These are phyloP conservation scores for Bullera alba DNA, from an alignment of 768 basidiomycete genomes.

Conservation along the genomic window DNA sequence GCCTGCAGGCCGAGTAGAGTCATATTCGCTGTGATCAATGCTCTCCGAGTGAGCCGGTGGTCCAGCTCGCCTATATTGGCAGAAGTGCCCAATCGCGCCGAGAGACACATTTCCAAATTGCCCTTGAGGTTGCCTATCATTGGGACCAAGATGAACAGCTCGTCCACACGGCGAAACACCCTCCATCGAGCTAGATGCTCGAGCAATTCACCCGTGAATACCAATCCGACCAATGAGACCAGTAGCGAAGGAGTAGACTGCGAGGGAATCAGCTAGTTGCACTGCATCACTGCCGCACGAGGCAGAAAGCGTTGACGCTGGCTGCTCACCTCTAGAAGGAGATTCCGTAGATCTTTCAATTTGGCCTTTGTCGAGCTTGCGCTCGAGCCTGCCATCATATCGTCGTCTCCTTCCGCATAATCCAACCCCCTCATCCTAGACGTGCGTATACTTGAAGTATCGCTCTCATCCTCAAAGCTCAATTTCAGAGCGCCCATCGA, in stretches of 20 bases:
- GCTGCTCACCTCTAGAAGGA: conserved; percentile 38
- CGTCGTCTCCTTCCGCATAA: conserved; percentile 9
- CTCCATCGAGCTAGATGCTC: conserved; percentile 85
- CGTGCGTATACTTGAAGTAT: no score
- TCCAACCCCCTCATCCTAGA: conserved; percentile 3
- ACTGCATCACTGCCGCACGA: neutral
- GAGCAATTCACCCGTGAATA: conserved; percentile 85
- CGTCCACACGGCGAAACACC: conserved; percentile 82
- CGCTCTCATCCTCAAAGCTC: no score
- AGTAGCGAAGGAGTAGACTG: conserved; percentile 84
- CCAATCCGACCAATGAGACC: conserved; percentile 70
- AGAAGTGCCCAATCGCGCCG: conserved; percentile 87
- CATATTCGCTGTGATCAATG: conserved; percentile 72
- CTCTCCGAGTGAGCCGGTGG: conserved; percentile 55
- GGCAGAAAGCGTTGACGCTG: neutral
- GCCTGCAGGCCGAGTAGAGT: conserved; percentile 89
- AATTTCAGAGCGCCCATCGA: no score
- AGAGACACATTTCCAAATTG: conserved; percentile 97
- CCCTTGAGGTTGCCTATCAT: conserved; percentile 87
- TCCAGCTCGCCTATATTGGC: conserved; percentile 89
- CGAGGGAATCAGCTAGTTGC: neutral
- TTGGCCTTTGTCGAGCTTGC: neutral
- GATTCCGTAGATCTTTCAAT: conserved; percentile 26
- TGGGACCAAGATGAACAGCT: conserved; percentile 93
- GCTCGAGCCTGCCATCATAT: neutral